A percentile compares a stretch with the other conserved stretches of the same genome.
phyloP scores from a whole-genome alignment of 192 early-diverging fungal genomes.

The Rhizophagus sp. region DNA sequence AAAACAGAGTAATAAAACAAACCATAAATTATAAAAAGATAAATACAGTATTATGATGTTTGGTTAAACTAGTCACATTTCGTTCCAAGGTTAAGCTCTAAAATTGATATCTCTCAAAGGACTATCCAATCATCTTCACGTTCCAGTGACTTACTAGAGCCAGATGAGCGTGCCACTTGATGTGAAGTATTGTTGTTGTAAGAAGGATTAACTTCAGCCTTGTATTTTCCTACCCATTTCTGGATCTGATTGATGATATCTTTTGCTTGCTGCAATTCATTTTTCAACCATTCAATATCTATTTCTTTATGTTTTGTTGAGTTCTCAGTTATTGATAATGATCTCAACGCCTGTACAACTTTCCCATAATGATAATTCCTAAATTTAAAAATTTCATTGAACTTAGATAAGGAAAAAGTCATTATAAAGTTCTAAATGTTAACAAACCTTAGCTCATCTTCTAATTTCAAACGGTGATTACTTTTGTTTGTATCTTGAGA shows the following conservation, averaged over 20 bases:
- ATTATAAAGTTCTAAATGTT: neutral
- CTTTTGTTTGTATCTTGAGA: neutral
- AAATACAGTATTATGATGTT: no score
- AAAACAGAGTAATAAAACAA: no score
- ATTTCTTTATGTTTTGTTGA: neutral
- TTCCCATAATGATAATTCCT: conserved; percentile 9
- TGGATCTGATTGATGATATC: neutral
- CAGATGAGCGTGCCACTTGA: no score
- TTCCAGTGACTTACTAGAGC: no score
- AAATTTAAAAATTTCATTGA: neutral
- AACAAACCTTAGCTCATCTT: conserved; percentile 1
- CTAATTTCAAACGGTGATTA: neutral
- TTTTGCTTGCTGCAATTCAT: conserved; percentile 5
- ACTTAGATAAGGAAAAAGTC: neutral
- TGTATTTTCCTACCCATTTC: neutral
- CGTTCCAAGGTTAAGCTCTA: no score
- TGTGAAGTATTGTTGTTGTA: no score
- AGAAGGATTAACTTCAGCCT: no score
- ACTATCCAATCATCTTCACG: no score
- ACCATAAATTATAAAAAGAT: no score
- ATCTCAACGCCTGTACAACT: neutral
- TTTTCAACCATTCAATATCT: conserved; percentile 16
- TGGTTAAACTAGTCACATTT: no score
- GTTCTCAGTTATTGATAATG: conserved; percentile 11
- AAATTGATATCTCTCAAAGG: no score